A percentile compares a stretch with the other conserved stretches of the same genome.
These are phyloP conservation scores for Antrodiella citrinella DNA, from an alignment of 768 basidiomycete genomes.

Conservation along the genomic window DNA sequence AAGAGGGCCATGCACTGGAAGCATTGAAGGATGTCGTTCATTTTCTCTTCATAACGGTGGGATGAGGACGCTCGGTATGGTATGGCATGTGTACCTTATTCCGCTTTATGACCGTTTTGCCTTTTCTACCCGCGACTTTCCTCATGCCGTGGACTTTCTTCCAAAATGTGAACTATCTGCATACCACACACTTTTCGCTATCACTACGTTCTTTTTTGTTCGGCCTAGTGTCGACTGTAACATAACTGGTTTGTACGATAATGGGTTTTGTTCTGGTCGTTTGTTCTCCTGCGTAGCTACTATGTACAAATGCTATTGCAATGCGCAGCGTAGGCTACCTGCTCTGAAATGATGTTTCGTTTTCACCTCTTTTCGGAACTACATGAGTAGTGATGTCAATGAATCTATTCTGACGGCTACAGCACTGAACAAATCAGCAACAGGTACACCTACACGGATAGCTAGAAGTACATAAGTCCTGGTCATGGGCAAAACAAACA, in stretches of 20 bases:
- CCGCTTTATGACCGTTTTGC: not conserved
- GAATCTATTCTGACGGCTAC: too few species aligned
- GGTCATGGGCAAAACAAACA: not conserved
- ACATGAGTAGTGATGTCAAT: too few species aligned
- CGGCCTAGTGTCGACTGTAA: not conserved
- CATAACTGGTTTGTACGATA: not conserved
- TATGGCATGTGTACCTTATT: not conserved
- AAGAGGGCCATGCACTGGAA: constrained; percentile 17
- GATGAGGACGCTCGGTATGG: not conserved
- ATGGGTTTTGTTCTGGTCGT: not conserved
- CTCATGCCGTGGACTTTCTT: too few species aligned
- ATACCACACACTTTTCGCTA: not conserved
- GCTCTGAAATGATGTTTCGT: too few species aligned
- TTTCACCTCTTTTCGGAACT: too few species aligned
- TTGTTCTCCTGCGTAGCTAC: not conserved
- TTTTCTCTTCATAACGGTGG: not conserved
- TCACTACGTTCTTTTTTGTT: not conserved
- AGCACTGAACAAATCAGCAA: too few species aligned
- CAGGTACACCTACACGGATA: too few species aligned
- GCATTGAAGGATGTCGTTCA: constrained; percentile 4
- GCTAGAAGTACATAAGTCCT: not conserved
- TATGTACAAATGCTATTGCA: not conserved
- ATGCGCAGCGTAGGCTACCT: too few species aligned
- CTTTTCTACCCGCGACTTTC: not conserved
- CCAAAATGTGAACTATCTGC: not conserved